A percentile compares a stretch with the other conserved stretches of the same genome.
These are phyloP conservation scores for Saccharomycopsis malanga DNA, from an alignment of 805 yeast species.

Conservation along the genomic window DNA sequence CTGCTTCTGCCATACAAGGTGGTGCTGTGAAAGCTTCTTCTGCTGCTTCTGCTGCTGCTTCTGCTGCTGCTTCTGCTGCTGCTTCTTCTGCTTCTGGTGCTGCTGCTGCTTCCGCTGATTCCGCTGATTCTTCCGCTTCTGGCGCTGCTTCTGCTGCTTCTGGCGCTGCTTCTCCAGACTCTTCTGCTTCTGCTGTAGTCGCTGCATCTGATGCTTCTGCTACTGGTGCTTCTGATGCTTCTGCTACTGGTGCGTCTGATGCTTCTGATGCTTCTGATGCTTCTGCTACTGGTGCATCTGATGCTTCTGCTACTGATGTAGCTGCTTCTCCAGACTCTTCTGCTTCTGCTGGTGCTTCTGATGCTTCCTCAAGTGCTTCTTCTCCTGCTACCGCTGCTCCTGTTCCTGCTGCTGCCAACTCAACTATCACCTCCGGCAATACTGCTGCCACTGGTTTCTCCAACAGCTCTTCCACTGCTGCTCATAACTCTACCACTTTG, in stretches of 20 bases:
- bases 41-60: conserved; percentile 23
- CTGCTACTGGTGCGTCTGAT: conserved; percentile 7
- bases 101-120: conserved; percentile 26
- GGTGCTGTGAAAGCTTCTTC: conserved; percentile 24
- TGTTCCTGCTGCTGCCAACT: conserved; percentile 14
- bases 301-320: conserved; percentile 15
- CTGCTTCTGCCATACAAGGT: conserved; percentile 27
- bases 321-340: conserved; percentile 4
- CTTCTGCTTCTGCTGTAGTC: conserved; percentile 26
- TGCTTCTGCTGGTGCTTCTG: conserved; percentile 5
- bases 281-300: conserved; percentile 23
- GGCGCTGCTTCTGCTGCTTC: conserved; percentile 25
- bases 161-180: conserved; percentile 17
- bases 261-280: conserved; percentile 16
- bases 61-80: conserved; percentile 23
- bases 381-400: conserved; percentile 19
- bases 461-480: neutral
- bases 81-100: conserved; percentile 25
- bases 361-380: conserved; percentile 6
- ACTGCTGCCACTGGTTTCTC: neutral
- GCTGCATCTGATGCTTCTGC: conserved; percentile 12
- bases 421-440: neutral
- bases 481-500: neutral
- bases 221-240: conserved; percentile 6
- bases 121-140: conserved; percentile 4